Base-by-base conservation (phyloP, 2,329 filamentous ascomycete species). In the Talaromyces sp. region DNA sequence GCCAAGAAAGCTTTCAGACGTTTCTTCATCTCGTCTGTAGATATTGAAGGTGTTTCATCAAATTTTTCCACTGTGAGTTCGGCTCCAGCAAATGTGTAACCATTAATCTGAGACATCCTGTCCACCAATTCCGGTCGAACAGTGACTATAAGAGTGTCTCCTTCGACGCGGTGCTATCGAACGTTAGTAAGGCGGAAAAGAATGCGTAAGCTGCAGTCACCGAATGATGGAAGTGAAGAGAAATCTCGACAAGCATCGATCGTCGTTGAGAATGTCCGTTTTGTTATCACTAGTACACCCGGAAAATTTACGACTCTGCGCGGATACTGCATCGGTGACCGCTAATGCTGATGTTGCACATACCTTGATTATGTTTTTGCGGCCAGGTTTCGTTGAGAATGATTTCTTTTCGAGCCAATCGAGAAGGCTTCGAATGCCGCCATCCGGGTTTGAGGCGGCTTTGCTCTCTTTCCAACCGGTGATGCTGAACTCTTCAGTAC, bases 331-430 rank as follows among this genome's bases (percentile, higher is more conserved):
- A 75, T 74, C 75, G 75, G 72, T 77, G 76, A 78, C 74, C 75
- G 76, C 73, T 68, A 76, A 75, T 73, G 72, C 72, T 75, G 72
- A 70, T 77, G 74, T 77, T 76, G 78, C 77, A 90, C 89, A 87
- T 90, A 93, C 90, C 88, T 92, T 91, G 80, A 87, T 88, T 68
- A 93, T 88, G 74, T 83, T 87, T 71, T 91, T 81, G 70, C 82
- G 80, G 74, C 82, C 82, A 66, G 80, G 80, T 71, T 87, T 81
- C 68, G 73, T 66, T 68, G 82, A 78, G 63, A 83, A 83, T 56
- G 89, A 85, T 76, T 92, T 92, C 72, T 88, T 86, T 78, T 92
- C 88, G 68, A 93, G 78, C 73, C 92, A 92, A 60, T 82, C 81
- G 62, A 92, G 76, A 35, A 92, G 81, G 66, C 86, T 85, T 66